Base-by-base conservation (phyloP, 495 filamentous ascomycete species). In the Cladorrhinum samala region DNA sequence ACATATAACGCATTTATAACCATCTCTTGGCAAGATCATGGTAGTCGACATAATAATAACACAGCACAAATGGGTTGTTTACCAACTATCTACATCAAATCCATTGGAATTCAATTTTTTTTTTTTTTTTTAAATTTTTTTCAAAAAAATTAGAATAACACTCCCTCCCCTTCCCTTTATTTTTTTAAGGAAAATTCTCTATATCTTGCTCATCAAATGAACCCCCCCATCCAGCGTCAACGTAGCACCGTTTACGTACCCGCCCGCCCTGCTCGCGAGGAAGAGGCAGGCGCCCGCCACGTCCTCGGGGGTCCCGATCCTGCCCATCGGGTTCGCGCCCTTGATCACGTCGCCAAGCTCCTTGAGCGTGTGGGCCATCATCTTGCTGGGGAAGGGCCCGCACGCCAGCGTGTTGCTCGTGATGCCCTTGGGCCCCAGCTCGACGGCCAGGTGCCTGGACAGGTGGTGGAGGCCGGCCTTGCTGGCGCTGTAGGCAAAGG, bases 381-480 rank as follows among this genome's bases (percentile, higher is more conserved):
- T 92, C 70, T 88, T 89, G 54, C 81, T 86, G 63, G 88, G 75
- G 58, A 92, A 92, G 13, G 87, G 87, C 9, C 88, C 87, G 58
- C 87, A 91, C 27, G 88, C 88, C 48, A 92, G 51, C 37, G 57
- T 62, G 43, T 71, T 71, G 55, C 56, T 61, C 40, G 68, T 91
- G 50, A 93, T 80, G 55, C 83, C 77, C 38, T 85, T 72, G 50
- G 73, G 80, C 7, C 88, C 86, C 16, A 91, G 70, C 68, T 89
- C 83, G 44, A 76, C 74, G 1, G 87, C 86, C 46, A 93, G 71
- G 52, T 86, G 83, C n/a, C 85, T 72, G 45, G 73, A 79, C 52
- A 93, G 65, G 63, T 91, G 87, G 66, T 88, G 84, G 58, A 90
- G 65, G 0, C 85, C 88, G 2, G 85, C 88, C 72, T 91, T 93